phyloP scores from a whole-genome alignment of 1,139 yeast species.

The Kurtzmaniella quercitrusa region DNA sequence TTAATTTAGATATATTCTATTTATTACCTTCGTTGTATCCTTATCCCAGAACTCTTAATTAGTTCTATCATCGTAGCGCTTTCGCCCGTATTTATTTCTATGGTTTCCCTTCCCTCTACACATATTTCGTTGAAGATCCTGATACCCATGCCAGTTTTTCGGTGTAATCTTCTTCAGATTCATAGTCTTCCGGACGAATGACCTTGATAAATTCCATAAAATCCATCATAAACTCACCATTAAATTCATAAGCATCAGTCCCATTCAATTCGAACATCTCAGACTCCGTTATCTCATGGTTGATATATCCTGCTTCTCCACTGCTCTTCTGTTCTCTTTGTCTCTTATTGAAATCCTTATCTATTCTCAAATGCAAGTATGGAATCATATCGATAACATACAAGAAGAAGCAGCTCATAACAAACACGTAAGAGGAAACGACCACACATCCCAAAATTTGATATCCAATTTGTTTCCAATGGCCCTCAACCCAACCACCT shows the following conservation, averaged over 20 bases:
- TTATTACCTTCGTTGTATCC: neutral
- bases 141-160: slow-evolving; percentile 1
- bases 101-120: no score
- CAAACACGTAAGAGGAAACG: slow-evolving; percentile 36
- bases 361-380: slow-evolving; percentile 44
- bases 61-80: no score
- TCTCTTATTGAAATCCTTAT: slow-evolving; percentile 36
- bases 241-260: slow-evolving; percentile 46
- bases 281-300: slow-evolving; percentile 10
- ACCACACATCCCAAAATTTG: slow-evolving; percentile 44
- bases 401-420: slow-evolving; percentile 33
- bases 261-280: slow-evolving; percentile 45
- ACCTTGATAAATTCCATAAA: slow-evolving; percentile 44
- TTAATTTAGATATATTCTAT: neutral
- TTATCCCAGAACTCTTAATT: neutral
- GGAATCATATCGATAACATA: slow-evolving; percentile 42
- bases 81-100: no score
- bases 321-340: slow-evolving; percentile 16
- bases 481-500: slow-evolving; percentile 49
- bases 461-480: slow-evolving; percentile 46
- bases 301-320: slow-evolving; percentile 9
- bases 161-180: slow-evolving; percentile 11
- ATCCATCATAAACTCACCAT: slow-evolving; percentile 49
- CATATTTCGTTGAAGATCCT: neutral
- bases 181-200: slow-evolving; percentile 38